phyloP scores from a whole-genome alignment of 2,329 filamentous ascomycete genomes.

The Apiospora hydei region DNA sequence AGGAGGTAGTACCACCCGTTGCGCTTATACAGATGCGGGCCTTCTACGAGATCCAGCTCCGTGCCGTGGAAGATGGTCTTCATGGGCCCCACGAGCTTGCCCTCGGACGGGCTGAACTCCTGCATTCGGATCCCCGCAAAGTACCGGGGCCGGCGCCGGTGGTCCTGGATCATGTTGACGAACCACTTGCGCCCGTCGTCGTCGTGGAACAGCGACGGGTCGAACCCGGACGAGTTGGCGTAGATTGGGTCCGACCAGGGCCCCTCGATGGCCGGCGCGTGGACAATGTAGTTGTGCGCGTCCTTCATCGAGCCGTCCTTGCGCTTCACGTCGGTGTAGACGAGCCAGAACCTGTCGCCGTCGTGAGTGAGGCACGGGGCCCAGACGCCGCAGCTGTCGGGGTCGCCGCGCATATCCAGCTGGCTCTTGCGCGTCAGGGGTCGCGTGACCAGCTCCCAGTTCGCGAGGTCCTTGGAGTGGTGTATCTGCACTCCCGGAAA shows the following conservation, averaged over 20 bases:
- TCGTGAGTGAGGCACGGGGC: conserved; percentile 70
- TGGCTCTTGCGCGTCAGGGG: conserved; percentile 58
- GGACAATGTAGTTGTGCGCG: conserved; percentile 69
- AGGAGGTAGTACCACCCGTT: conserved; percentile 67
- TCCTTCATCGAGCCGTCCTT: conserved; percentile 73
- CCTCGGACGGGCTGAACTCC: conserved; percentile 59
- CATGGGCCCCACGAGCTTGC: conserved; percentile 60
- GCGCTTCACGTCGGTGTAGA: conserved; percentile 72
- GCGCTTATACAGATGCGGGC: conserved; percentile 65
- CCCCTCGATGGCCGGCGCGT: conserved; percentile 58
- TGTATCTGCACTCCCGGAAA: conserved; percentile 63
- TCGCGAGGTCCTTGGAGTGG: conserved; percentile 59
- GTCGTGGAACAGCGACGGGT: conserved; percentile 67
- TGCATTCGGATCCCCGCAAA: conserved; percentile 67
- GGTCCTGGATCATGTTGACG: conserved; percentile 64
- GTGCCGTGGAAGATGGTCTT: conserved; percentile 65
- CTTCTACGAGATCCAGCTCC: conserved; percentile 62
- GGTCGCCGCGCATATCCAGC: conserved; percentile 65
- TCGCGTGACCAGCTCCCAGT: conserved; percentile 56
- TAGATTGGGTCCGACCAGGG: conserved; percentile 69
- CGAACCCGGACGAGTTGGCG: conserved; percentile 68
- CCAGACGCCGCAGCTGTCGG: conserved; percentile 69
- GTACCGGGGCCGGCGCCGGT: conserved; percentile 53
- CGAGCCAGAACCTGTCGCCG: conserved; percentile 66
- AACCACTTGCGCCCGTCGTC: conserved; percentile 64